Evolutionary conservation across 2,329 filamentous ascomycete species (phyloP), one percentile per base, ranked within the genome.

Genomic region (Alternaria tenuissima): DNA sequence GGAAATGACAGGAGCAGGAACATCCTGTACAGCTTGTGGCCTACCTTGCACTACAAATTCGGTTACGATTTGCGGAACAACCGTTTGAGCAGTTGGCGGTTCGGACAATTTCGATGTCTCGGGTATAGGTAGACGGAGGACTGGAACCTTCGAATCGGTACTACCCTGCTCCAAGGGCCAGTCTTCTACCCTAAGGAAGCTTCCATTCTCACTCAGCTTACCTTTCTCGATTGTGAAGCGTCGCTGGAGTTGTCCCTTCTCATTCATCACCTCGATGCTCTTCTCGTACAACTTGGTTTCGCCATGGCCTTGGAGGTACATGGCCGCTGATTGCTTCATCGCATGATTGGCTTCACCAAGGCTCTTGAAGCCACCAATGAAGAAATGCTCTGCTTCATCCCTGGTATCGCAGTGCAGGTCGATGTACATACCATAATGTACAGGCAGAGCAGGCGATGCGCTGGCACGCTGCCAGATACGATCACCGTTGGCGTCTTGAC

Each of bases 391-490:
- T n/a, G 14, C 39, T 3, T 46, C 6, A 1, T 42, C n/a, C 4
- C 32, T 12, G 3, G 26, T 5, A 3, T 55, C 14, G 24, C 22
- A 43, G 36, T 62, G 20, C 8, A 49, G 20, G 4, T 55, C 36
- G 9, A 60, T n/a, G 38, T 52, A 55, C 20, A 64, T 20, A 1
- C 43, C 52, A 6, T 62, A 62, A 20, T 55, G 56, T 3, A 58
- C 38, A 26, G 42, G 22, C 7, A 26, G 28, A 34, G 24, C 39
- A 4, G 44, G 38, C 20, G 22, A 11, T 5, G 22, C 26, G 44
- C 26, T 56, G 3, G 28, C 20, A 5, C 41, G 44, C 4, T 14
- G 26, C 55, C 55, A 54, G 8, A 5, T 24, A 3, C 26, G 11
- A 3, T 22, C n/a, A 7, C 43, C 36, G 3, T 58, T 14, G 8